Evolutionary conservation across 352 stramenopile genomes (phyloP), one percentile per base, ranked within the genome.

Genomic region (Thraustotheca clavata): DNA sequence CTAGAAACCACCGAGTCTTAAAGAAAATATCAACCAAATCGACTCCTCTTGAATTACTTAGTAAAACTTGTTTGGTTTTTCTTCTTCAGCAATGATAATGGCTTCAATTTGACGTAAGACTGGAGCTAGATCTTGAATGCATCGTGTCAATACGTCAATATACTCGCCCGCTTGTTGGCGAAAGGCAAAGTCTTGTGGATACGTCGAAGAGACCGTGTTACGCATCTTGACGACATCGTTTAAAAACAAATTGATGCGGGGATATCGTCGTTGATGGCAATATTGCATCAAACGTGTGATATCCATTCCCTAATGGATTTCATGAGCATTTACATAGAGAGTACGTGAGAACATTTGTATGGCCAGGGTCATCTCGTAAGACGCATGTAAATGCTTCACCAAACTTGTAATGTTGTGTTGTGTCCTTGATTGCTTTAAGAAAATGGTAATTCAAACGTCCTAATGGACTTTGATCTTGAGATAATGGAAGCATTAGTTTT

Each of bases 181-280:
- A n/a, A 65, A 49, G 18, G 35, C 27, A 8, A n/a, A 27, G 12
- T 65, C 57, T 12, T 40, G 12, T 16, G 57, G 57, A 26, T 54
- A 65, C 27, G 47, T 26, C 14, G 22, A 24, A 0, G 14, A 16
- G 9, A 36, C 57, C 16, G 57, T 65, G 12, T 24, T 49, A n/a
- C 35, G 39, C 12, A 65, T 52, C 26, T 55, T 50, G 3, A 52
- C 3, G 29, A 54, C 57, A 32, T 65, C 57, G 18, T 40, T 34
- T 26, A 65, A 31, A 26, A 65, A 65, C 14, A 22, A 22, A 20
- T 20, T 38, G 18, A 65, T 33, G 18, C 18, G 29, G 27, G 18
- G 57, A 34, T 65, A 65, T 12, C 57, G 57, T 35, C 57, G 57
- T 46, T 47, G 36, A 16, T 26, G 35, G 39, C 57, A 65, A 31